Conservation (phyloP, 306 rosid species). For the Betula pendula region DNA sequence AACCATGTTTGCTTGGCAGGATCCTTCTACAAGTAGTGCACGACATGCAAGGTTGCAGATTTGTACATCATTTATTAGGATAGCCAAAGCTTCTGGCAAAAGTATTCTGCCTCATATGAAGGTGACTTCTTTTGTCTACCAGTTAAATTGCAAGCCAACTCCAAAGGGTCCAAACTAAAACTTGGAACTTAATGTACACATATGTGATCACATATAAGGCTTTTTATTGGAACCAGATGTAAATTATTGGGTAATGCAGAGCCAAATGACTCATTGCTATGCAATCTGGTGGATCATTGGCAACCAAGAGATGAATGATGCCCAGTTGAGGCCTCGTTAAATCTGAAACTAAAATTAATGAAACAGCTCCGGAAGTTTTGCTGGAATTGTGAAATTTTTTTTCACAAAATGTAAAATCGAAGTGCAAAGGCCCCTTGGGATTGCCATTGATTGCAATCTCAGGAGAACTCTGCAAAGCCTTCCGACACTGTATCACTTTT, state of each 20-base stretch:
- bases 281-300: not conserved
- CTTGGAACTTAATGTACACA: not conserved
- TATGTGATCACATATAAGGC: not conserved
- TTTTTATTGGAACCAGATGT: not conserved
- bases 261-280: not conserved
- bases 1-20: slow-evolving; percentile 51
- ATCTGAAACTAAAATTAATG: not conserved
- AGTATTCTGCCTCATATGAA: slow-evolving; percentile 97
- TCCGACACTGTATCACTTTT: not conserved
- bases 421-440: not conserved
- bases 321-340: not conserved
- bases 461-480: not conserved
- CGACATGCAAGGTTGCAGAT: slow-evolving; percentile 92
- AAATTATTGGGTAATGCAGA: not conserved
- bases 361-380: not conserved
- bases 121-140: slow-evolving; percentile 42
- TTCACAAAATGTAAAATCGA: not conserved
- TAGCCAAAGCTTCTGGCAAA: slow-evolving; percentile 90
- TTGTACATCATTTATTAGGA: slow-evolving; percentile 92
- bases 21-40: slow-evolving; percentile 65
- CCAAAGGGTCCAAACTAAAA: slow-evolving; percentile 16
- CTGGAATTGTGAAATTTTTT: not conserved
- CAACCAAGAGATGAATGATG: not conserved
- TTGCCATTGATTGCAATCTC: not conserved
- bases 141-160: slow-evolving; percentile 9